Conservation (phyloP, 2,329 filamentous ascomycete genomes). For the Gnomoniopsis sp. region DNA sequence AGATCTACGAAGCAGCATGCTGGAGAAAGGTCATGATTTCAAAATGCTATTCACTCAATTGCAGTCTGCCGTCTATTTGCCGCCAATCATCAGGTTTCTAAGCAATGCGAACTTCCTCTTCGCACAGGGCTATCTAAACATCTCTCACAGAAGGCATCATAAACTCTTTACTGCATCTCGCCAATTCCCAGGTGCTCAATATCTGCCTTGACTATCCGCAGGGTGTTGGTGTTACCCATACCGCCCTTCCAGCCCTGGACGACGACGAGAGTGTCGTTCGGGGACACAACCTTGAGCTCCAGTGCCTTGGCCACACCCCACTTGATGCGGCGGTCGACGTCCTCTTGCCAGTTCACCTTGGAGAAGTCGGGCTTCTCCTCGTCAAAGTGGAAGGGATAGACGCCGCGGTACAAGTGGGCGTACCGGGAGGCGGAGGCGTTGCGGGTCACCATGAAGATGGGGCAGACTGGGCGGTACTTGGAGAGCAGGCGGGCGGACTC, state of each 20-base stretch:
- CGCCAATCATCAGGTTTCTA: background rate
- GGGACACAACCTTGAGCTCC: constrained; percentile 70
- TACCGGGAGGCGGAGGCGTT: constrained; percentile 82
- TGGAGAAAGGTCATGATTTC: background rate
- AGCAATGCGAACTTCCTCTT: background rate
- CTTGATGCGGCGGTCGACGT: constrained; percentile 95
- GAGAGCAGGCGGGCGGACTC: constrained; percentile 91
- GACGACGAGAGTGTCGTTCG: constrained; percentile 74
- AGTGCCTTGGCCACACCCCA: constrained; percentile 91
- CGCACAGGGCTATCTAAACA: background rate
- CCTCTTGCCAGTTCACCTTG: constrained; percentile 94
- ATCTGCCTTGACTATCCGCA: constrained; percentile 61
- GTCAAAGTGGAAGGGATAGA: constrained; percentile 95
- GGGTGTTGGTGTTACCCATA: constrained; percentile 87
- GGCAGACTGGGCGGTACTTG: constrained; percentile 98
- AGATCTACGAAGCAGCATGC: background rate
- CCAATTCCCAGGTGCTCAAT: constrained; percentile 56
- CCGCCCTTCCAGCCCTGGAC: constrained; percentile 91
- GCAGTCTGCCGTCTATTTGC: constrained; percentile 10
- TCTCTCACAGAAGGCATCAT: background rate
- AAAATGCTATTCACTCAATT: constrained; percentile 1
- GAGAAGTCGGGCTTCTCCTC: constrained; percentile 93
- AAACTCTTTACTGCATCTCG: constrained; percentile 26
- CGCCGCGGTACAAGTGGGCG: constrained; percentile 92
- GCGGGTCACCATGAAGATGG: constrained; percentile 98